Evolutionary conservation across 805 yeast genomes (phyloP), one percentile per base, ranked within the genome.

Genomic region (Candida patagonica): DNA sequence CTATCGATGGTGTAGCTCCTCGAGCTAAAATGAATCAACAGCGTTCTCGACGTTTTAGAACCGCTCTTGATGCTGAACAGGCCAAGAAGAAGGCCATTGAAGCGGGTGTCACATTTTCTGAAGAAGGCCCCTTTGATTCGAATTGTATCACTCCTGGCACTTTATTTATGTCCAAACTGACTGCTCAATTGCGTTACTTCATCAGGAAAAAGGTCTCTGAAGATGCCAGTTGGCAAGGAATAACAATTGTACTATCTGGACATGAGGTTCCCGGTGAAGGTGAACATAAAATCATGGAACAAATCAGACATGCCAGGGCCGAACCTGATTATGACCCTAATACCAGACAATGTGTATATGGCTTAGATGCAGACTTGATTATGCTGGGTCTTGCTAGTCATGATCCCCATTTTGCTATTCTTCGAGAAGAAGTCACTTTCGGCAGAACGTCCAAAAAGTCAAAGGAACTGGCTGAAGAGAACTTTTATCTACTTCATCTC

Each of bases 241-340:
- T 85, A 38, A 73, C 82, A 40, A 71, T 89, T 44, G 69, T 89
- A 23, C 70, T 89, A 45, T 80, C 92, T 40, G 97, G 96, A 26
- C 96, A 86, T 54, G 95, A 88, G 60, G 96, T 85, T 15, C 97
- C 97, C 2, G 97, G 97, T 51, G 97, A 89, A 68, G 97, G 97
- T 63, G 97, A 89, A 65, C 97, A 89, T 64, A 89, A 89, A 57
- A 87, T 89, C 50, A 89, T 88, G 96, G 85, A 85, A 52, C 86
- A 75, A 53, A 86, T 89, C 48, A 77, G 96, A 63, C 65, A 74
- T 31, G 71, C 78, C 62, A 81, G 83, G 58, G 73, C 88, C n/a
- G 80, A 78, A 53, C 70, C 74, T 0, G 77, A 68, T 37, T 84
- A 83, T 55, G 71, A 85, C 55, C 76, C 87, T 36, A 84, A 89